Conservation (phyloP, 78 protist species). For the Dictyostelium citrinum region DNA sequence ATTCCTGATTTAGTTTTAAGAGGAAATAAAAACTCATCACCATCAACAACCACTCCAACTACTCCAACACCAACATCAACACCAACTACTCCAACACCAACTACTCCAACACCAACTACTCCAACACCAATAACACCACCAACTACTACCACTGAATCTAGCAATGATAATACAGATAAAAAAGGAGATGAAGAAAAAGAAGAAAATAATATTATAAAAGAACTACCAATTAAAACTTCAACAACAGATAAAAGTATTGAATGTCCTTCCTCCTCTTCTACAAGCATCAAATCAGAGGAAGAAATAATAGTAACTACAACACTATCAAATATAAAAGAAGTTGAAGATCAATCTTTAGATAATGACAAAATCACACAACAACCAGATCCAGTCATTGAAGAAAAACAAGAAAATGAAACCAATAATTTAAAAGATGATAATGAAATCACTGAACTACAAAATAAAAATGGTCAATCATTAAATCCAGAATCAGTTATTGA, state of each 20-base stretch:
- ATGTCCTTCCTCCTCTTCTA: background rate
- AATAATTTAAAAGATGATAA: background rate
- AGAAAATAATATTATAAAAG: background rate
- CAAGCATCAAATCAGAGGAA: background rate
- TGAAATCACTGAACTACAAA: background rate
- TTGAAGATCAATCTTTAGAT: background rate
- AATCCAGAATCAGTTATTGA: too few species aligned
- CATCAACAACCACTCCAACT: background rate
- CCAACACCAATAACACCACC: too few species aligned
- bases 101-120: background rate
- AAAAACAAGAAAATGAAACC: background rate
- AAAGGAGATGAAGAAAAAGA: too few species aligned
- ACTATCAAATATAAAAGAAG: background rate
- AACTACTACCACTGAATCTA: too few species aligned
- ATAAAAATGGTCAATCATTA: too few species aligned
- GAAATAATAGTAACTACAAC: background rate
- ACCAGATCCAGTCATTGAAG: background rate
- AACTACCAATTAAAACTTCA: background rate
- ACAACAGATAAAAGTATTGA: background rate
- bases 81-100: background rate
- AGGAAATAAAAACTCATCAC: background rate
- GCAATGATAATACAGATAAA: too few species aligned
- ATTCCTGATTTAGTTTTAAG: background rate
- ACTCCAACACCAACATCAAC: background rate
- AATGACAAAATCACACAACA: background rate